phyloP scores from a whole-genome alignment of 139 green algal genomes.

The Chlorella sp. region DNA sequence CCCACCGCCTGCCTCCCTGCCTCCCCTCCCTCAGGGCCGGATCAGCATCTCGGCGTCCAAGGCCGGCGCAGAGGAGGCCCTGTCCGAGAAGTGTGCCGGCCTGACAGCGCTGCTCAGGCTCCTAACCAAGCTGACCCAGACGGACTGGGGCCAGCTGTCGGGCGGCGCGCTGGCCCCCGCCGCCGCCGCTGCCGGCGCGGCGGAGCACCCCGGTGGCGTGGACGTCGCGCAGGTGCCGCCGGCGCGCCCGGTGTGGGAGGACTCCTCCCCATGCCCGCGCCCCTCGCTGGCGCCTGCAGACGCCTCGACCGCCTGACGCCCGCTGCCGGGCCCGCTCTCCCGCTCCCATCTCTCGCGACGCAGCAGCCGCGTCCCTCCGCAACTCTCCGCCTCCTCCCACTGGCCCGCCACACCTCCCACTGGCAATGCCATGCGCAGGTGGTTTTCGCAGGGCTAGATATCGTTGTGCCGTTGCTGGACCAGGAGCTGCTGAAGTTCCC shows the following conservation, averaged over 20 bases:
- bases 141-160: conserved; percentile 45
- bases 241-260: background rate
- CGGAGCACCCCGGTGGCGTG: background rate
- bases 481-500: conserved; percentile 79
- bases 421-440: too few species aligned
- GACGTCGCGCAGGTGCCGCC: conserved; percentile 36
- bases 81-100: conserved; percentile 64
- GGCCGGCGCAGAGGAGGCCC: conserved; percentile 31
- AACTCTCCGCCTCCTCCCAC: too few species aligned
- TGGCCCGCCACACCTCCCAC: too few species aligned
- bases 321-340: too few species aligned
- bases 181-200: background rate
- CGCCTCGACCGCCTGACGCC: too few species aligned
- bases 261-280: background rate
- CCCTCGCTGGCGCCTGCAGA: too few species aligned
- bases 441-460: conserved; percentile 75
- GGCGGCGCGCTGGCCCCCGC: too few species aligned
- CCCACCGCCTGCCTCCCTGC: conserved; percentile 5
- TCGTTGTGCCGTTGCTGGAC: conserved; percentile 78
- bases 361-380: too few species aligned
- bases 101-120: conserved; percentile 82
- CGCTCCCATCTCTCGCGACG: too few species aligned
- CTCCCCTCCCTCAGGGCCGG: conserved; percentile 9
- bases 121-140: conserved; percentile 75
- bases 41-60: conserved; percentile 30